Evolutionary conservation across 2,329 filamentous ascomycete genomes (phyloP).

Genomic region (Penicillium italicum): DNA sequence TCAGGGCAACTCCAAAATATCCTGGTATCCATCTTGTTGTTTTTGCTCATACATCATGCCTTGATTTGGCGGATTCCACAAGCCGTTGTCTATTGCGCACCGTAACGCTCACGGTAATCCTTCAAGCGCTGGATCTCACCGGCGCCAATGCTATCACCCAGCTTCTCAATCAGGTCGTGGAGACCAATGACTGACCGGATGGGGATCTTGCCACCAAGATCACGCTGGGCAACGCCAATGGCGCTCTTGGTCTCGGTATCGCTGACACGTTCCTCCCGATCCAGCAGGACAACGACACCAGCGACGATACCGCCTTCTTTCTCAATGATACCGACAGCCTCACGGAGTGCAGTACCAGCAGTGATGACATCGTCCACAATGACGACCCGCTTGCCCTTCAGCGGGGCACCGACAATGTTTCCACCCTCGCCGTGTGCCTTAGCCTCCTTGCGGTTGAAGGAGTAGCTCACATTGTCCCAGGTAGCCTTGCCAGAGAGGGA

Average conservation of each 20-base stretch:
- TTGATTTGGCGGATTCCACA: slow-evolving; percentile 1
- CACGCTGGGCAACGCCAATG: slow-evolving; percentile 78
- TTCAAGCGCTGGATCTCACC: slow-evolving; percentile 65
- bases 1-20: slow-evolving; percentile 11
- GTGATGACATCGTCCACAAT: slow-evolving; percentile 97
- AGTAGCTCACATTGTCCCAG: slow-evolving; percentile 72
- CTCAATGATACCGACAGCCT: slow-evolving; percentile 85
- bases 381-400: slow-evolving; percentile 80
- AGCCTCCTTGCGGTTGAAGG: slow-evolving; percentile 92
- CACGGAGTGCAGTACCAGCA: slow-evolving; percentile 87
- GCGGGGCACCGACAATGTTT: slow-evolving; percentile 79
- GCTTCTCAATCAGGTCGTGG: slow-evolving; percentile 72
- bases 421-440: slow-evolving; percentile 96
- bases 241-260: slow-evolving; percentile 69
- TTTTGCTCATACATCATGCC: slow-evolving; percentile 24
- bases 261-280: slow-evolving; percentile 62
- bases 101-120: slow-evolving; percentile 61
- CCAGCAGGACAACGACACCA: slow-evolving; percentile 83
- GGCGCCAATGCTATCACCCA: slow-evolving; percentile 59
- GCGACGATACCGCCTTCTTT: slow-evolving; percentile 79
- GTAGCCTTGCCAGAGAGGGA: slow-evolving; percentile 45
- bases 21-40: slow-evolving; percentile 24
- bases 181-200: slow-evolving; percentile 70
- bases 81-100: slow-evolving; percentile 31
- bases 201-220: slow-evolving; percentile 67